Base-by-base conservation (phyloP, 2,329 filamentous ascomycete genomes). In the Colletotrichum sp. region DNA sequence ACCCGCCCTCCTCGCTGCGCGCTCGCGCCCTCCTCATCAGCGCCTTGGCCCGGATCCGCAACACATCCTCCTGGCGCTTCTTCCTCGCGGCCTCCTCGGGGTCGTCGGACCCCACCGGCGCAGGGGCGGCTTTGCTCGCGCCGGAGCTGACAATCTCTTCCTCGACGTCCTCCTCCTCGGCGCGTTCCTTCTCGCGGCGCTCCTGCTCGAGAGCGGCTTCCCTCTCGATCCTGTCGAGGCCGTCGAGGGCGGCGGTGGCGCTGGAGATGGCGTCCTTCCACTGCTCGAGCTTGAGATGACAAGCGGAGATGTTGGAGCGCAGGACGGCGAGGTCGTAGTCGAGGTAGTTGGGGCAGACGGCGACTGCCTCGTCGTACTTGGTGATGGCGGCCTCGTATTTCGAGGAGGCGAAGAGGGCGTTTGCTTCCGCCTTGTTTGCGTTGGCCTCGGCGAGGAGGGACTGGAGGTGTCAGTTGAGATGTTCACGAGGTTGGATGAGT, bases 311-410 rank as follows among this genome's bases (percentile, higher is more conserved):
- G 86, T 98, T 98, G 82, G 94, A 96, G 74, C 93, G 92, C 7
- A 98, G 88, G 12, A 98, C 95, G 30, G 96, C 95, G 77, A 96
- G 89, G 79, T 98, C 95, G 85, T 95, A 98, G 82, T 96, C 92
- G 30, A 98, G 90, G 82, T 98, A 97, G 78, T 92, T 93, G 3
- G 96, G 96, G 80, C 95, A 96, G 9, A 92, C 90, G 14, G 92
- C 89, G 4, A 97, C 88, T 26, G 97, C 96, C 78, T 94, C 91
- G 80, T 96, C 93, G 85, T 98, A 98, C 76, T 91, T 93, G 78
- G 92, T 90, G 77, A 98, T 93, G 55, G 96, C 96, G 77, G 93
- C 92, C 71, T 93, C 90, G 84, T 94, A 97, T 76, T 92, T 91
- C 56, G 91, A 90, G 4, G 91, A 89, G 1, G 90, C 87, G 85